Evolutionary conservation across 192 early-diverging fungal species (phyloP), one percentile per base, ranked within the genome.

Genomic region (Diversispora epigaea): DNA sequence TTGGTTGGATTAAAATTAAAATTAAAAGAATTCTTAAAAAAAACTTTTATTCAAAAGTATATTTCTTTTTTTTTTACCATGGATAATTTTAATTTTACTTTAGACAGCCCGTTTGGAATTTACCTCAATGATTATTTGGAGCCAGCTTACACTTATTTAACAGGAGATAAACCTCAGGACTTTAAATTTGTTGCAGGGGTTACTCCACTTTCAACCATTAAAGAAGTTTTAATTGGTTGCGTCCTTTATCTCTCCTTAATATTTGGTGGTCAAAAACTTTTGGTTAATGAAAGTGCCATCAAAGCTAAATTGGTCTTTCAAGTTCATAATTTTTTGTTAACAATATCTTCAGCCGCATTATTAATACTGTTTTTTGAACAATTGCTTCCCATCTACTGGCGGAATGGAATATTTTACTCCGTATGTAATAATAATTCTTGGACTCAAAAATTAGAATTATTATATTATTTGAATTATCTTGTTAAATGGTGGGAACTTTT

Each of bases 401-500:
- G 84, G 41, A 78, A 94, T 52, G 93, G 93, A 39, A 54, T 94
- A 19, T 89, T 92, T 77, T 87, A 87, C 60, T 84, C 90, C 39
- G 82, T 95, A 50, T 95, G 93, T 81, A 57, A 86, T 68, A 73
- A 82, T 49, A 75, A 84, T 66, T 90, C 87, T 52, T 94, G 90
- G 90, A 93, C 90, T 60, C 91, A 93, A 77, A 84, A 85, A 56
- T 82, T 96, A 44, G 92, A 95, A 77, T 80, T 93, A 58, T 83
- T 92, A 14, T 96, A 95, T 86, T 95, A 93, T 79, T 84, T 96
- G 74, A 96, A 96, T 86, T 96, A 95, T 82, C 86, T 95, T 56
- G 90, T 93, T 80, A 96, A 96, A 84, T 95, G 92, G 85, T 89
- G 91, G 85, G 94, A 96, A 81, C 86, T 97, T 71, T 81, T 86